Evolutionary conservation across 108 stramenopile genomes (phyloP), one percentile per base, ranked within the genome.

Genomic region (Skeletonema grethae): DNA sequence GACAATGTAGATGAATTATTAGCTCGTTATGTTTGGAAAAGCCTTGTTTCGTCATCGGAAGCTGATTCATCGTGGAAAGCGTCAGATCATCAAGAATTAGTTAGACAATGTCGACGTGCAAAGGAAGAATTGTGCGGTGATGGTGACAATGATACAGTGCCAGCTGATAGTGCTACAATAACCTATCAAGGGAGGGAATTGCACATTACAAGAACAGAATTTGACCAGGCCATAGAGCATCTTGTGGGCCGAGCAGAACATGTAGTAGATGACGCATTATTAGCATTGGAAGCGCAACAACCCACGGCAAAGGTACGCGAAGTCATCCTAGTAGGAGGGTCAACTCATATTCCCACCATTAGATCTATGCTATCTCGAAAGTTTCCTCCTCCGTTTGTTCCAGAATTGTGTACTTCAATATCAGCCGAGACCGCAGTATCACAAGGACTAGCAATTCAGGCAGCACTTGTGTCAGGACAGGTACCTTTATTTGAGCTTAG

Each of bases 361-460:
- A 86, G 90, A 35, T 22, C 56, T 2, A 85, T 91, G 88, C 79
- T 94, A 9, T 82, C 84, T 38, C 67, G 75, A 39, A 72, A 79
- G 15, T 94, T 93, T 39, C 87, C 87, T 0, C 77, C 77, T 18
- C 82, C 77, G 10, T 55, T 76, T 31, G 68, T 70, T 22, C 70
- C 69, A 20, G 90, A 91, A 60, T 68, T 94, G 29, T 88, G 90
- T 58, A 79, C 79, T 11, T 88, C 90, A 6, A 65, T 91, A 25
- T 83, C 89, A 53, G 84, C 92, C 18, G 86, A 91, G 69, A 81
- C 85, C 29, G 90, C 89, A 43, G 90, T 91, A 2, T 87, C 92
- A 3, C 92, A 94, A 76, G 92, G 92, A 45, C 65, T 84, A 29
- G 92, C 92, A 30, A 88, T 94, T 65, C 90, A 91, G 70, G 87